phyloP scores from a whole-genome alignment of 2,329 filamentous ascomycete species.

The Chaetomiaceae sp. region DNA sequence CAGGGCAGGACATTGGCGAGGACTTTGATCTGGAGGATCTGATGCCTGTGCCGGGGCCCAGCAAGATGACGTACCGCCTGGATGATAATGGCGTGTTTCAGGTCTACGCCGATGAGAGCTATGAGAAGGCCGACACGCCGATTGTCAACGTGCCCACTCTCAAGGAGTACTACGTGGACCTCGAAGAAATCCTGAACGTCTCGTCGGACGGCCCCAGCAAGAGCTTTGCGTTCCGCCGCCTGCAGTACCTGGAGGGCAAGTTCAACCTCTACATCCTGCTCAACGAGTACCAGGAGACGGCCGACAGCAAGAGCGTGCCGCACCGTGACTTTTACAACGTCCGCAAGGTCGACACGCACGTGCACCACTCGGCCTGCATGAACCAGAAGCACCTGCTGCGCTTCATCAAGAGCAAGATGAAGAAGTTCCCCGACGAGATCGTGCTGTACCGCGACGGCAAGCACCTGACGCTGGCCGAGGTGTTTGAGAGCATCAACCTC shows the following conservation, averaged over 20 bases:
- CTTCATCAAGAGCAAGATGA: slow-evolving; percentile 99
- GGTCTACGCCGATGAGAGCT: slow-evolving; percentile 69
- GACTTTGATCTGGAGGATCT: slow-evolving; percentile 83
- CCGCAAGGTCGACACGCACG: slow-evolving; percentile 96
- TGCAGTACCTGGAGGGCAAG: slow-evolving; percentile 94
- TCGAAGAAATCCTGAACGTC: slow-evolving; percentile 80
- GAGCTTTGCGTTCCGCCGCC: slow-evolving; percentile 89
- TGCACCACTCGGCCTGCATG: slow-evolving; percentile 99
- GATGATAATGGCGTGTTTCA: slow-evolving; percentile 88
- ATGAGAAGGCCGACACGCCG: slow-evolving; percentile 59
- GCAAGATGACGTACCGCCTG: slow-evolving; percentile 69
- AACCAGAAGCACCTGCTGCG: slow-evolving; percentile 97
- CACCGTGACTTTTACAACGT: slow-evolving; percentile 99
- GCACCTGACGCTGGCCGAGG: slow-evolving; percentile 82
- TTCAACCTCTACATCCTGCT: slow-evolving; percentile 91
- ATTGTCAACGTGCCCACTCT: slow-evolving; percentile 84
- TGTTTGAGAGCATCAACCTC: slow-evolving; percentile 95
- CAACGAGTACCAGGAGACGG: slow-evolving; percentile 97
- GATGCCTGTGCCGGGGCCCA: slow-evolving; percentile 65
- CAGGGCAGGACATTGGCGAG: slow-evolving; percentile 83
- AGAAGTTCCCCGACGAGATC: slow-evolving; percentile 91
- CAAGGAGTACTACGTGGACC: slow-evolving; percentile 91
- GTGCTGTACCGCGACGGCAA: slow-evolving; percentile 91
- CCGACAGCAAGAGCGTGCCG: slow-evolving; percentile 94
- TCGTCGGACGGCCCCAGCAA: slow-evolving; percentile 95